phyloP scores from a whole-genome alignment of 2,329 filamentous ascomycete species.

The Sordariomycetes sp. region DNA sequence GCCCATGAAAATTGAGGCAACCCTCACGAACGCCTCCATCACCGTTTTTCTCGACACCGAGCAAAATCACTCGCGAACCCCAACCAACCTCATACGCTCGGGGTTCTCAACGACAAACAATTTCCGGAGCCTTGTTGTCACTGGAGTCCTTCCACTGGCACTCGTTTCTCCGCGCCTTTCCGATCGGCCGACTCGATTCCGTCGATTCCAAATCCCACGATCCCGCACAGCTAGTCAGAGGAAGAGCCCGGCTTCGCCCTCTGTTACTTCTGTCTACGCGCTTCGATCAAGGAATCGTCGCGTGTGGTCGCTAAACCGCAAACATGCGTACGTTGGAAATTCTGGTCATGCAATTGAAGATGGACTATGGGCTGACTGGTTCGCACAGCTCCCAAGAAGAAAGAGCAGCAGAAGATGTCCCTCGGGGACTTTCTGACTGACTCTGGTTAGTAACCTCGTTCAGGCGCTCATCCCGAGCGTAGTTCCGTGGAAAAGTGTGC shows the following conservation, averaged over 20 bases:
- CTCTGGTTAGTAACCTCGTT: too few species aligned
- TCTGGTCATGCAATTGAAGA: not conserved
- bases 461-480: too few species aligned
- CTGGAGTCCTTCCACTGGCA: not conserved
- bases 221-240: slow-evolving; percentile 2
- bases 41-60: slow-evolving; percentile 23
- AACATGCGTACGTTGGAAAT: slow-evolving; percentile 46
- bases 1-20: slow-evolving; percentile 33
- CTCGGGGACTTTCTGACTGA: slow-evolving; percentile 93
- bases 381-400: slow-evolving; percentile 75
- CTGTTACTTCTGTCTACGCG: slow-evolving; percentile 23
- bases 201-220: slow-evolving; percentile 1
- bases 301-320: slow-evolving; percentile 42
- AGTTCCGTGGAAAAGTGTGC: not conserved
- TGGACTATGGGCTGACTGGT: slow-evolving; percentile 1
- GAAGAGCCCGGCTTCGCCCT: slow-evolving; percentile 12
- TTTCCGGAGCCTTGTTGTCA: not conserved
- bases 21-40: slow-evolving; percentile 27
- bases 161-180: not conserved
- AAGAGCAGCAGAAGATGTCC: slow-evolving; percentile 93
- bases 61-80: slow-evolving; percentile 29
- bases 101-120: too few species aligned
- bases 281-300: slow-evolving; percentile 31
- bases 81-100: slow-evolving; percentile 9
- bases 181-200: not conserved